phyloP scores from a whole-genome alignment of 306 rosid genomes.

The Prunus davidiana region DNA sequence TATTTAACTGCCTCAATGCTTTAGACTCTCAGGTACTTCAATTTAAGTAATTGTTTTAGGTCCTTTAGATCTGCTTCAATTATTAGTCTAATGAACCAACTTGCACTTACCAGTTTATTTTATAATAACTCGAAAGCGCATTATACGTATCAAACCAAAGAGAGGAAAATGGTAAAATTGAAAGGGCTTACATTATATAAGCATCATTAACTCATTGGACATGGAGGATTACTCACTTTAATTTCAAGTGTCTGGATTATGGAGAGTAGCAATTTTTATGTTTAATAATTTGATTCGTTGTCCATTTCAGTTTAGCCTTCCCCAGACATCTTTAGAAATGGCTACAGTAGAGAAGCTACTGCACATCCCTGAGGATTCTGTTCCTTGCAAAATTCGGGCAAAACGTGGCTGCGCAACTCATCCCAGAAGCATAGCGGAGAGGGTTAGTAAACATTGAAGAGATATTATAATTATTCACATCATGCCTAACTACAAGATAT shows the following conservation, averaged over 20 bases:
- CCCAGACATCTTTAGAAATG: conserved; percentile 84
- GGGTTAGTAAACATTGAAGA: conserved; percentile 47
- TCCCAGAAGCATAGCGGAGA: conserved; percentile 96
- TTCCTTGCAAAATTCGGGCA: conserved; percentile 95
- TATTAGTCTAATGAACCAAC: neutral
- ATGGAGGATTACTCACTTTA: neutral
- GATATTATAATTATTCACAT: neutral
- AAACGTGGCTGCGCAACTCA: conserved; percentile 99
- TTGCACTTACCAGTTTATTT: neutral
- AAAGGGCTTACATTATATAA: too few species aligned
- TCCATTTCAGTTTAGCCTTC: conserved; percentile 68
- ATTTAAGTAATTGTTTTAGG: neutral
- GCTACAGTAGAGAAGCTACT: conserved; percentile 68
- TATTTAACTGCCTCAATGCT: conserved; percentile 43
- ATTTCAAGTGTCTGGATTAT: neutral
- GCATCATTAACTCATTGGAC: too few species aligned
- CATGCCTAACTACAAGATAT: neutral
- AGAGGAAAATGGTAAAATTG: neutral
- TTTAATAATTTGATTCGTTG: conserved; percentile 8
- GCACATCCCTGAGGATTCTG: conserved; percentile 87
- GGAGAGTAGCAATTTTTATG: neutral
- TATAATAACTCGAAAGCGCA: neutral
- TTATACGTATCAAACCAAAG: neutral
- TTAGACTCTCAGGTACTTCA: conserved; percentile 74
- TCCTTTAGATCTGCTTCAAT: neutral